These are phyloP conservation scores for Camelina sativa DNA, from an alignment of 345 rosid genomes.

Conservation along the genomic window DNA sequence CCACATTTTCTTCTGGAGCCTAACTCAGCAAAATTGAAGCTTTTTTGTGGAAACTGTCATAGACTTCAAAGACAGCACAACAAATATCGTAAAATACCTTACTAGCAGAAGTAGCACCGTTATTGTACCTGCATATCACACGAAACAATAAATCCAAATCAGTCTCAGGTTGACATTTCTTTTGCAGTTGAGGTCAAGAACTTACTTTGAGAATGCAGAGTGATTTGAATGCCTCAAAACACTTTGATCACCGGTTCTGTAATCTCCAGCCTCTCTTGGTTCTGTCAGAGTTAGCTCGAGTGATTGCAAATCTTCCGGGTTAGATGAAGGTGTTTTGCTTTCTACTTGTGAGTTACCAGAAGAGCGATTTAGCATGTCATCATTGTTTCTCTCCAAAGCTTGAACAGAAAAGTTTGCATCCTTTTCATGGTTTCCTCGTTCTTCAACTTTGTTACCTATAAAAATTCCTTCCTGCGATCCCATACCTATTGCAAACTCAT, in stretches of 20 bases:
- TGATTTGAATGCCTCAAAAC: slow-evolving; percentile 66
- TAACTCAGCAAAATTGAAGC: slow-evolving; percentile 28
- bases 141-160: slow-evolving; percentile 16
- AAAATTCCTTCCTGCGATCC: slow-evolving; percentile 42
- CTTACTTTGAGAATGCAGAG: slow-evolving; percentile 83
- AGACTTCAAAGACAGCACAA: slow-evolving; percentile 4
- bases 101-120: slow-evolving; percentile 58
- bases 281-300: slow-evolving; percentile 55
- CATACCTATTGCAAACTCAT: slow-evolving; percentile 37
- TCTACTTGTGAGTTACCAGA: slow-evolving; percentile 45
- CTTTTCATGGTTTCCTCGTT: slow-evolving; percentile 39
- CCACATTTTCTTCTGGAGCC: slow-evolving; percentile 55
- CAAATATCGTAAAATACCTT: slow-evolving; percentile 51
- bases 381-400: slow-evolving; percentile 43
- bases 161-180: background rate
- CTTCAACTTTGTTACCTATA: slow-evolving; percentile 15
- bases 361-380: slow-evolving; percentile 42
- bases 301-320: slow-evolving; percentile 50
- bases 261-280: slow-evolving; percentile 46
- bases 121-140: slow-evolving; percentile 55
- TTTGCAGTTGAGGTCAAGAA: slow-evolving; percentile 24
- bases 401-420: slow-evolving; percentile 37
- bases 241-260: slow-evolving; percentile 52
- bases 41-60: slow-evolving; percentile 6
- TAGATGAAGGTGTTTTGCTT: slow-evolving; percentile 45